These are phyloP conservation scores for Nemania sp. DNA, from an alignment of 2,329 filamentous ascomycete genomes.

Conservation along the genomic window DNA sequence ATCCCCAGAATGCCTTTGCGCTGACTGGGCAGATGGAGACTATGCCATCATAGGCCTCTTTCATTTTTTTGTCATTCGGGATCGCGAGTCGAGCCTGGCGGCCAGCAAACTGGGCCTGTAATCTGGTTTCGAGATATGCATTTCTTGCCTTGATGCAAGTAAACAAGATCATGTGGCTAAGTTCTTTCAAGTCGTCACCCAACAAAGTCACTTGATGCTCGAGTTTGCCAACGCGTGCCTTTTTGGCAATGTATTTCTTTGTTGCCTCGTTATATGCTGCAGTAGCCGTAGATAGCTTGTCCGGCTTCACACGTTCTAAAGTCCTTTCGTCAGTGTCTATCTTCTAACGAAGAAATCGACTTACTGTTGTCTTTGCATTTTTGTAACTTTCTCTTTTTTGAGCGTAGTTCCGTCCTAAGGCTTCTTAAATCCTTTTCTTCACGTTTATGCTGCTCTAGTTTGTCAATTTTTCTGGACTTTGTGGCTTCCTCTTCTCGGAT, in stretches of 20 bases:
- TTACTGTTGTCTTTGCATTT: neutral
- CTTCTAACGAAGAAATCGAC: too few relatives aligned
- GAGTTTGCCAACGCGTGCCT: too few relatives aligned
- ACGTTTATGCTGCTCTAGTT: neutral
- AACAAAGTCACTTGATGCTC: neutral
- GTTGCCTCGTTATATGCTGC: too few relatives aligned
- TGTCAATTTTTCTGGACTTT: neutral
- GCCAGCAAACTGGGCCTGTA: neutral
- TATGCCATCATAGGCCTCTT: conserved; percentile 20
- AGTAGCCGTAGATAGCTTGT: too few relatives aligned
- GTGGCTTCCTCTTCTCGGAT: neutral
- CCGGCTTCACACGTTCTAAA: too few relatives aligned
- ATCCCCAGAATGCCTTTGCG: conserved; percentile 25
- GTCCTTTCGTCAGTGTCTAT: too few relatives aligned
- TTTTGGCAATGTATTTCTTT: too few relatives aligned
- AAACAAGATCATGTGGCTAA: neutral
- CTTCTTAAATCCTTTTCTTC: neutral
- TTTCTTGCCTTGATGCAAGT: conserved; percentile 16
- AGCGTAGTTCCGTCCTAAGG: neutral
- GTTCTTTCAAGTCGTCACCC: neutral
- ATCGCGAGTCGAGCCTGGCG: conserved; percentile 7
- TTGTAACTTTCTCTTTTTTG: neutral
- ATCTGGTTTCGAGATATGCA: neutral
- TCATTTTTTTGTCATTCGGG: neutral
- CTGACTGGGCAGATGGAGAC: conserved; percentile 24